A percentile compares a stretch with the other conserved stretches of the same genome.
Evolutionary conservation across 2,329 filamentous ascomycete genomes (phyloP).

Genomic region (Paradendryphiella salina): DNA sequence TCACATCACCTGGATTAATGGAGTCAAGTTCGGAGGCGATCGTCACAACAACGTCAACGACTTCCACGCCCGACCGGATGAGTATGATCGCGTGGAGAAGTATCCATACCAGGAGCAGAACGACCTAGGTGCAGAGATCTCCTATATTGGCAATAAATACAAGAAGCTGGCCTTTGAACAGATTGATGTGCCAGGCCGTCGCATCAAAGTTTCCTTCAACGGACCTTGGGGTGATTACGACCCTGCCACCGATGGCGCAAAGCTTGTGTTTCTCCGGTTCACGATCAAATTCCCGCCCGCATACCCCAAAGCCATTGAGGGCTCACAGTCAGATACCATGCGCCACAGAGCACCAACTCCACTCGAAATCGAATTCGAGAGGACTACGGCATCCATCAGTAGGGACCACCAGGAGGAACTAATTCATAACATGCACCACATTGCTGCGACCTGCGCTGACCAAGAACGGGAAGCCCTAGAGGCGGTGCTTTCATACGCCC

Average conservation of each 20-base stretch:
- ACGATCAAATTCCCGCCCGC: conserved; percentile 61
- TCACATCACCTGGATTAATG: conserved; percentile 67
- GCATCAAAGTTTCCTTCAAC: conserved; percentile 60
- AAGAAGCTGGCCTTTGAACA: conserved; percentile 63
- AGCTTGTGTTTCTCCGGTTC: conserved; percentile 59
- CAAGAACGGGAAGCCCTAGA: conserved; percentile 62
- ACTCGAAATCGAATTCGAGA: conserved; percentile 59
- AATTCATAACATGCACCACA: conserved; percentile 56
- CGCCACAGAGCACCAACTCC: conserved; percentile 47
- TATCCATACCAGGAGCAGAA: conserved; percentile 51
- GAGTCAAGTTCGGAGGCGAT: conserved; percentile 61
- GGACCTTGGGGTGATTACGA: conserved; percentile 61
- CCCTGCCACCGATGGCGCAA: conserved; percentile 30
- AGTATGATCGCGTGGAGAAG: conserved; percentile 19
- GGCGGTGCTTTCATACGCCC: conserved; percentile 62
- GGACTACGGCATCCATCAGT: conserved; percentile 58
- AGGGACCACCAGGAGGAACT: conserved; percentile 55
- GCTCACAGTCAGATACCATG: conserved; percentile 25
- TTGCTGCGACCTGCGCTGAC: conserved; percentile 59
- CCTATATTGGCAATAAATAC: conserved; percentile 63
- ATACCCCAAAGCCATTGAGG: conserved; percentile 58
- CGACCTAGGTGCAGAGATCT: conserved; percentile 62
- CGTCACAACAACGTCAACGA: conserved; percentile 33
- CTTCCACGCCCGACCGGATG: conserved; percentile 20
- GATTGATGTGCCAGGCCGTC: conserved; percentile 59